Evolutionary conservation across 257 asterid genomes (phyloP), one percentile per base, ranked within the genome.

Genomic region (Prunella vulgaris): DNA sequence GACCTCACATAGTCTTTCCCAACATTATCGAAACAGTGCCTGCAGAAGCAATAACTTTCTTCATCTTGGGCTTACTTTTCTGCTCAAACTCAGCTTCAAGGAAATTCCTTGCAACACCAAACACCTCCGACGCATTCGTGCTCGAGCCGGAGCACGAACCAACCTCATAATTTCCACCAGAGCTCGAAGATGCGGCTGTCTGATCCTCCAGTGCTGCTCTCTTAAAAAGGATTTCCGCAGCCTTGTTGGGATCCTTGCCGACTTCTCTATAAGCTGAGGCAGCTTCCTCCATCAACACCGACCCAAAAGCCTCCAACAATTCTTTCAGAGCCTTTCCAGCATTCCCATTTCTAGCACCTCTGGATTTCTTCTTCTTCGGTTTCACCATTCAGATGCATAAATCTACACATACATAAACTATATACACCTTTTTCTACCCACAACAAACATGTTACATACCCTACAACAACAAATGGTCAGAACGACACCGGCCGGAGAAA

Each of bases 1-100:
- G n/a, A n/a, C n/a, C n/a, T n/a, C n/a, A 86, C 88, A 54, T 93
- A 93, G 66, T 87, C 96, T 81, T 88, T 93, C 53, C 96, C 80
- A 90, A 67, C 77, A 93, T 76, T 0, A 79, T 71, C 4, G 96
- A 87, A 30, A 93, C 96, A 0, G 80, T 87, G 65, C 99, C 96
- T 3, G 96, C 85, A 64, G 88, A 69, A 28, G 99, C 97, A 67
- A 88, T 77, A 61, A 83, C 85, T 75, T 75, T 93, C 84, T 86
- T 90, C 65, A 56, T 28, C 76, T 78, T 84, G 35, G 78, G 69
- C 68, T 52, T 84, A 60, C 80, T 75, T 77, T 84, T 88, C 77
- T 62, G 83, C 72, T 70, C 65, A 69, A 75, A 70, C 72, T 78
- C 86, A 21, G 77, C 77, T 22, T 73, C 74, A n/a, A n/a, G n/a